phyloP scores from a whole-genome alignment of 441 rosid genomes.

The Brassica hybrid region DNA sequence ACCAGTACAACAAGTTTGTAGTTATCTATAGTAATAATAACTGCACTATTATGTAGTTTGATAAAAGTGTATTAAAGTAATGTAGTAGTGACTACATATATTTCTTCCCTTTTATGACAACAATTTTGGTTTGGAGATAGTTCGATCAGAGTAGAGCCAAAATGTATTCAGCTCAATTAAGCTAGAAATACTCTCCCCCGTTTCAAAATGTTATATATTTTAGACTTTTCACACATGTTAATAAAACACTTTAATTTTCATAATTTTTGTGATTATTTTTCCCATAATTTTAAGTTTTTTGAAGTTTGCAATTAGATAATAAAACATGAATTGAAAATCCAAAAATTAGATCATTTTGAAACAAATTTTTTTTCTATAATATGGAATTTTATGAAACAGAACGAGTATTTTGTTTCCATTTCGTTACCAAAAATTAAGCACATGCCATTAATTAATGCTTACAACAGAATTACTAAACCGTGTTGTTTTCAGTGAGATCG shows the following conservation, averaged over 20 bases:
- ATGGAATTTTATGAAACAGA: too few relatives aligned
- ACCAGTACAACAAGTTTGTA: background rate
- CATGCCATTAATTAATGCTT: background rate
- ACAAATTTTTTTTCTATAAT: too few relatives aligned
- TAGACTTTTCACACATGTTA: too few relatives aligned
- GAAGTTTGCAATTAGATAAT: too few relatives aligned
- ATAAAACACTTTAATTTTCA: too few relatives aligned
- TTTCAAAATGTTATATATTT: too few relatives aligned
- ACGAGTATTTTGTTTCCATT: background rate
- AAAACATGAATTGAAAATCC: too few relatives aligned
- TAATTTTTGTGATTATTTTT: too few relatives aligned
- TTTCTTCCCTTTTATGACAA: background rate
- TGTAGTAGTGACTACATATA: background rate
- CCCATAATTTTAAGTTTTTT: too few relatives aligned
- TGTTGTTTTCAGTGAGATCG: background rate
- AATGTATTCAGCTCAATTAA: background rate
- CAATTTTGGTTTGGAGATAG: background rate
- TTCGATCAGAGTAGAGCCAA: background rate
- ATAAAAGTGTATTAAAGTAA: too few relatives aligned
- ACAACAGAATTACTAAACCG: background rate
- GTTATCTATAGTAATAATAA: too few relatives aligned
- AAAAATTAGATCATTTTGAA: too few relatives aligned
- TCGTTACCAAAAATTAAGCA: background rate
- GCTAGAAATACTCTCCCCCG: background rate
- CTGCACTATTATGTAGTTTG: background rate